Evolutionary conservation across 2,329 filamentous ascomycete genomes (phyloP).

Genomic region (Aureobasidium sp.): DNA sequence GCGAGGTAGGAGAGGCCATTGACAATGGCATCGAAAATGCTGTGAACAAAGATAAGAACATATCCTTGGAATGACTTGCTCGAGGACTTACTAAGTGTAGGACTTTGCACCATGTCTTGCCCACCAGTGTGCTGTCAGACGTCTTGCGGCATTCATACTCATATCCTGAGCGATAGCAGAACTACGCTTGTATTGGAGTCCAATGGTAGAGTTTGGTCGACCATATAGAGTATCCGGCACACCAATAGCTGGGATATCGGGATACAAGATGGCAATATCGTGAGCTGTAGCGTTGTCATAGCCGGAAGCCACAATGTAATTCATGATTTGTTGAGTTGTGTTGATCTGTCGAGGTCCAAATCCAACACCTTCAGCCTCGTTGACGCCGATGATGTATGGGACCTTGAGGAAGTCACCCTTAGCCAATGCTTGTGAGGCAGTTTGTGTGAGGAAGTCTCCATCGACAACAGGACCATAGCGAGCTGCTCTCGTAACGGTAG

Average conservation of each 20-base stretch:
- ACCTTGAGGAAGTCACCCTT: conserved; percentile 21
- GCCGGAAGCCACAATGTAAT: conserved; percentile 13
- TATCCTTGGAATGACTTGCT: neutral
- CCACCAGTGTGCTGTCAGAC: conserved; percentile 17
- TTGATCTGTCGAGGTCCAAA: conserved; percentile 19
- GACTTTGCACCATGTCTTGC: conserved; percentile 16
- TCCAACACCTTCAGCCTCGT: conserved; percentile 20
- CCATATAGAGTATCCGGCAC: conserved; percentile 17
- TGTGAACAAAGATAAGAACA: neutral
- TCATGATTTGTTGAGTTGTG: conserved; percentile 19
- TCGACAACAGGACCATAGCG: conserved; percentile 19
- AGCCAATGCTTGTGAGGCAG: conserved; percentile 16
- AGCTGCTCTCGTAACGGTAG: conserved; percentile 16
- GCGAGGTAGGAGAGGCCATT: conserved; percentile 21
- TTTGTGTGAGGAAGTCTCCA: conserved; percentile 19
- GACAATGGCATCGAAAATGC: conserved; percentile 35
- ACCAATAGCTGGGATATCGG: conserved; percentile 21
- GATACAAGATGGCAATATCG: conserved; percentile 26
- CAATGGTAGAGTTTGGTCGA: conserved; percentile 16
- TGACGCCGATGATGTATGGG: conserved; percentile 21
- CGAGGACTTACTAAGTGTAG: conserved; percentile 27
- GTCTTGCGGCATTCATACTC: conserved; percentile 15
- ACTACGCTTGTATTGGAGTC: conserved; percentile 18
- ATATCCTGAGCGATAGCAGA: conserved; percentile 18
- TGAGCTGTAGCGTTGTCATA: conserved; percentile 27